These are phyloP conservation scores for Irpex sp. DNA, from an alignment of 1,284 basidiomycete species.

Conservation along the genomic window DNA sequence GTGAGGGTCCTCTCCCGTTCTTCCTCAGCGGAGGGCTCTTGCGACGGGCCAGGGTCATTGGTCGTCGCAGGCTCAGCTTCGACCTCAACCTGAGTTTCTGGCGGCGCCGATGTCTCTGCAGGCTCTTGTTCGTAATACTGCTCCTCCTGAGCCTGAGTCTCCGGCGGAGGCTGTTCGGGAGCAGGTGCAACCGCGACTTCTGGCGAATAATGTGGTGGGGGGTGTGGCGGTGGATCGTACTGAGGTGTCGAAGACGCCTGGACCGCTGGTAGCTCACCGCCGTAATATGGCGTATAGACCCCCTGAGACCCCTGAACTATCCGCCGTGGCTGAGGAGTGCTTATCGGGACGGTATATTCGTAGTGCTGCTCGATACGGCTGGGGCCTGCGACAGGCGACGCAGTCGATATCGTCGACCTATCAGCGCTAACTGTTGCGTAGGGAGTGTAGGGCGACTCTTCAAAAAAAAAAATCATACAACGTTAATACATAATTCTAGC, in stretches of 20 bases:
- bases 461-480: not conserved
- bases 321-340: not conserved
- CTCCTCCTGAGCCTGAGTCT: not conserved
- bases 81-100: not conserved
- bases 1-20: not conserved
- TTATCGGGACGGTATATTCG: not conserved
- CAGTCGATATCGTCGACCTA: slow-evolving; percentile 6
- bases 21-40: not conserved
- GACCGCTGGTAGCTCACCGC: not conserved
- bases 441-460: not conserved
- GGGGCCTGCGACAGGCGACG: not conserved
- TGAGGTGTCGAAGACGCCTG: not conserved
- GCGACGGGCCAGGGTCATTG: not conserved
- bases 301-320: not conserved
- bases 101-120: not conserved
- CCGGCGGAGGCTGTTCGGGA: not conserved
- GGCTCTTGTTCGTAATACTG: not conserved
- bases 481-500: not conserved
- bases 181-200: not conserved
- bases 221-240: not conserved
- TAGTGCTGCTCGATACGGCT: not conserved
- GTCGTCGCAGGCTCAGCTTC: not conserved
- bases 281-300: not conserved
- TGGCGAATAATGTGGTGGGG: not conserved
- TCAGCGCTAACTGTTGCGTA: slow-evolving; percentile 3